Evolutionary conservation across 1,284 basidiomycete species (phyloP), one percentile per base, ranked within the genome.

Genomic region (Cutaneotrichosporon sp.): DNA sequence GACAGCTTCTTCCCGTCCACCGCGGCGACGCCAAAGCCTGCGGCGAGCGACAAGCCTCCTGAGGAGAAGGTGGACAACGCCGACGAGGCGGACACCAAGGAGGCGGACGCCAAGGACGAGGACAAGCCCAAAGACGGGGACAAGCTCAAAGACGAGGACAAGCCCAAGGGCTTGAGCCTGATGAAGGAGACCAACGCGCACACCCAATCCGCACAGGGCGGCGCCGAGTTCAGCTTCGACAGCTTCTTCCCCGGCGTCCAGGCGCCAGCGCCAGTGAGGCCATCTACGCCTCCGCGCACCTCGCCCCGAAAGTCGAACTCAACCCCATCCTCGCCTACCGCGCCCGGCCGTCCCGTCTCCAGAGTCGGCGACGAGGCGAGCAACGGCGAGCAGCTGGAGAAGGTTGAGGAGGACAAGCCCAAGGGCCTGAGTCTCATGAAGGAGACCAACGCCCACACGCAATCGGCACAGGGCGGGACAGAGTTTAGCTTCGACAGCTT

Each of bases 341-440:
- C 29, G 29, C 29, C 29, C 29, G 9, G 29, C 29, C 29, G 9
- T 9, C 29, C 43, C 43, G 22, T 13, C 36, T 5, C 38, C 38
- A 18, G 3, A n/a, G 38, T 8, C 38, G 18, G 16, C 18, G 16
- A 42, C 38, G 38, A 7, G 16, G 22, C 45, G 22, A 25, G 45
- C 16, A 46, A 72, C 36, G 56, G 63, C 53, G 67, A 67, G 51
- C 71, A 69, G 57, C 62, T 68, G 70, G 89, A 94, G 67, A 89
- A 87, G 68, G 95, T 94, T 79, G 88, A 91, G 68, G 83, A 91
- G 42, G 82, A 81, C 52, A 14, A 43, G 8, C 38, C 38, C 38
- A 45, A 58, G 16, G n/a, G 20, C 24, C 42, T 27, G n/a, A 54
- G 45, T 13, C 45, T 53, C 22, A 59, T 53, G 51, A 53, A 54